Evolutionary conservation across 2,329 filamentous ascomycete genomes (phyloP).

Genomic region (Aspergillus sp.): DNA sequence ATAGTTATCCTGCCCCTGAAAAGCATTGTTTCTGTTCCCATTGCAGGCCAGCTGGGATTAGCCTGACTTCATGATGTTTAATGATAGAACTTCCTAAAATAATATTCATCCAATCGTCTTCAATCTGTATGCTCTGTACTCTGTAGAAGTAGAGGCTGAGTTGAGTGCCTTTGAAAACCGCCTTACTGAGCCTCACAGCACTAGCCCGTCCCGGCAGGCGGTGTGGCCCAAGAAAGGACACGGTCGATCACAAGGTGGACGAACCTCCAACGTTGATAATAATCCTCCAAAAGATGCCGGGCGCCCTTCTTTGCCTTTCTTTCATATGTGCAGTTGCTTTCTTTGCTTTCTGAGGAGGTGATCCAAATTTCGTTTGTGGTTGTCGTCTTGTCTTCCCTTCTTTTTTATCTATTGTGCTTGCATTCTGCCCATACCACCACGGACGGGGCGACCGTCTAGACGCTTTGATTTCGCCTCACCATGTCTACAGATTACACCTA

Average conservation of each 20-base stretch:
- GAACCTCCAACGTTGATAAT: slow-evolving; percentile 12
- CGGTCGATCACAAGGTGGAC: slow-evolving; percentile 27
- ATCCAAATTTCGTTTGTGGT: too few relatives aligned
- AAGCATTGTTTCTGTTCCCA: not conserved
- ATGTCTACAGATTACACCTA: slow-evolving; percentile 96
- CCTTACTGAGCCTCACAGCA: not conserved
- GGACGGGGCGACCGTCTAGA: slow-evolving; percentile 24
- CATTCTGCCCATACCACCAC: slow-evolving; percentile 11
- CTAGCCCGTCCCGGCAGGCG: slow-evolving; percentile 17
- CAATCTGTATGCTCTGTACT: not conserved
- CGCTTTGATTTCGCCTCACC: slow-evolving; percentile 22
- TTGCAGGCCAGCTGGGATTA: not conserved
- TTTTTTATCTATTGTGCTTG: not conserved
- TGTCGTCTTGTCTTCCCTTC: not conserved
- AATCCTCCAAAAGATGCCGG: slow-evolving; percentile 11
- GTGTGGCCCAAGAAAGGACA: slow-evolving; percentile 28
- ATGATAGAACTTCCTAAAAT: not conserved
- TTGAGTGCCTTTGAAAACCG: not conserved
- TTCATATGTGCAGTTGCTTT: too few relatives aligned
- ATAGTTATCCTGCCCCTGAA: not conserved
- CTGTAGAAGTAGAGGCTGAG: not conserved
- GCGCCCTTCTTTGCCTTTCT: not conserved
- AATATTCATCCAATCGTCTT: not conserved
- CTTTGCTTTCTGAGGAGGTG: too few relatives aligned
- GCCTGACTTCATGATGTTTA: not conserved